Base-by-base conservation (phyloP, 495 filamentous ascomycete species). In the Xylaria palmicola region DNA sequence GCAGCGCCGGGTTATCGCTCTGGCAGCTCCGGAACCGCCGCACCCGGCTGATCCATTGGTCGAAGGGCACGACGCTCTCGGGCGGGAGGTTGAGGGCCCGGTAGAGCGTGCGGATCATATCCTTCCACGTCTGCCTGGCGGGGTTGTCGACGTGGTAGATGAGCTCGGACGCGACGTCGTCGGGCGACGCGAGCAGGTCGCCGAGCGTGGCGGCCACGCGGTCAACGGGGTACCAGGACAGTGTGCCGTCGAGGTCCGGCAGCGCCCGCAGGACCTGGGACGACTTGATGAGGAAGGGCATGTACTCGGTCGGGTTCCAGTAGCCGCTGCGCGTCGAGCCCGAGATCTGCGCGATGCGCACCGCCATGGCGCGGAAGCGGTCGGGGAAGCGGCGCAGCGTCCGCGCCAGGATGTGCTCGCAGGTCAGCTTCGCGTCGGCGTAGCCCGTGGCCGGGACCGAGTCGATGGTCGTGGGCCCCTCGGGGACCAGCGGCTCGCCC, bases 61-160 rank as follows among this genome's bases (percentile, higher is more conserved):
- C 24, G 47, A 81, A 82, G 0, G 80, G 75, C 1, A 82, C 62
- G 4, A 81, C 41, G 5, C 7, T 22, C 17, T 22, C 20, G 2
- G 41, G n/a, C 0, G 73, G 69, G 5, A 84, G 75, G 5, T 58
- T 62, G 0, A 85, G 67, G 9, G 68, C 75, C 1, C 74, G 71
- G 0, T 80, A 75, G 1, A 86, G 60, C 0, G 78, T 43, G 0
- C 49, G 34, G 0, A 74, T 67, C 70, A 81, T 79, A 0, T 77
- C 68, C 0, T 52, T 40, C 83, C 83, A 85, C 0, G 74, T 68
- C 65, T 83, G 79, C 0, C 74, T 60, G 2, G 75, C 65, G 0
- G 81, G 82, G 56, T 85, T 83, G 22, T 86, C 83, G 34, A 86
- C 74, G 68, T 86, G 83, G 56, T 84, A 86, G 15, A 83, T 36